Evolutionary conservation across 345 rosid species (phyloP), one percentile per base, ranked within the genome.

Genomic region (Mangifera indica): DNA sequence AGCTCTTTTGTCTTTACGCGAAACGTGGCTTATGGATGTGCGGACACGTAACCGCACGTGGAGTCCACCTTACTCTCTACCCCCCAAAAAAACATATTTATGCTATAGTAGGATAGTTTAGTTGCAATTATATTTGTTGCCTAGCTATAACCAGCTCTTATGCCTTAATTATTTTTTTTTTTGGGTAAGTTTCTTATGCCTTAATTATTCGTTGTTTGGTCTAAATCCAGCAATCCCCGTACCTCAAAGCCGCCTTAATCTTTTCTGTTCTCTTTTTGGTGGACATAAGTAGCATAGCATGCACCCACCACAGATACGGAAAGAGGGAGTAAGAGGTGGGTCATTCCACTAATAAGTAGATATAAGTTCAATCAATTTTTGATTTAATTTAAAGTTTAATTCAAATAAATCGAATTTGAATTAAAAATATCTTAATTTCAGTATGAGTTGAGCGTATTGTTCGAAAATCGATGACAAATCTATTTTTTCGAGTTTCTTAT

Each of bases 11-110:
- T 71, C 77, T 4, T 51, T 10, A 14, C 13, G 0, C 10, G 29
- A 49, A 60, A 82, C 71, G 71, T 75, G 78, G 69, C 60, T 0
- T 8, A 8, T 2, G 15, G 4, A 0, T 1, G 4, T n/a, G 24
- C 44, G 0, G 83, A 57, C 84, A 78, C 85, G 82, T 80, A 63
- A 0, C 20, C 7, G 55, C 77, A 72, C 81, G 37, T 60, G 79
- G 65, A 53, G 29, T 60, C 34, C 60, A 49, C 59, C 66, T 14
- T 66, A 3, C 40, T 5, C 40, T 5, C 42, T 37, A 37, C 45
- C 44, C 65, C 1, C 11, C 10, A 7, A 17, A 24, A 21, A 26
- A 48, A 24, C 13, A 26, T 29, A 8, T 42, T 60, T 29, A 48
- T 49, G 17, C 52, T 10, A 5, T 20, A 2, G 12, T 10, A 13